Percentiles rank a stretch among this genome's conserved stretches.
Conservation (phyloP, 192 early-diverging fungal species). For the Coemansia sp. region DNA sequence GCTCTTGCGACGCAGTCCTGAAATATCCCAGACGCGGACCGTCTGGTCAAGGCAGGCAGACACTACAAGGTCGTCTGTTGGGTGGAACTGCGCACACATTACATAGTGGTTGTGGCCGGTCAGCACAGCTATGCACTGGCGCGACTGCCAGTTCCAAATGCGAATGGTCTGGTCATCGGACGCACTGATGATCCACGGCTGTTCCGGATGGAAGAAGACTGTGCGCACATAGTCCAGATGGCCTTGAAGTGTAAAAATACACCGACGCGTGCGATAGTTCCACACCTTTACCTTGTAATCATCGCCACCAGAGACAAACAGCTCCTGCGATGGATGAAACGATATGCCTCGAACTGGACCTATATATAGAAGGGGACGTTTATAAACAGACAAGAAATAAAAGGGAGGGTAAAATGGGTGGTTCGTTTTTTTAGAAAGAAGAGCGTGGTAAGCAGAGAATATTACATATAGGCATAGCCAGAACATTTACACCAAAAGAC, state of each 20-base stretch:
- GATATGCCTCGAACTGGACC: slow-evolving; percentile 95
- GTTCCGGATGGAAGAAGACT: slow-evolving; percentile 95
- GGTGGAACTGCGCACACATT: slow-evolving; percentile 98
- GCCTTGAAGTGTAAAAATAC: slow-evolving; percentile 93
- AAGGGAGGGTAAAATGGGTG: too few relatives aligned
- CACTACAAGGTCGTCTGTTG: slow-evolving; percentile 94
- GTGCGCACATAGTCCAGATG: slow-evolving; percentile 98
- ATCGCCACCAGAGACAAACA: slow-evolving; percentile 98
- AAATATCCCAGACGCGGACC: slow-evolving; percentile 99
- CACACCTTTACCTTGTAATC: slow-evolving; percentile 99
- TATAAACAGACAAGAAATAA: too few relatives aligned
- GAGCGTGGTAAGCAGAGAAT: too few relatives aligned
- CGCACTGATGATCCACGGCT: slow-evolving; percentile 95
- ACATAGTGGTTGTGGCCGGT: slow-evolving; percentile 99
- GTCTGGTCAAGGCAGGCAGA: slow-evolving; percentile 96
- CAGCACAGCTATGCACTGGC: slow-evolving; percentile 94
- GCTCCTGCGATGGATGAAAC: slow-evolving; percentile 93
- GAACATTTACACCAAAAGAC: neutral
- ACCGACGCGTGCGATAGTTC: slow-evolving; percentile 97
- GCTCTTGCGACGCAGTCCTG: slow-evolving; percentile 65
- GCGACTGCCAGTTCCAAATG: slow-evolving; percentile 99
- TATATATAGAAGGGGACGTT: too few relatives aligned
- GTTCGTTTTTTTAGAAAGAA: neutral
- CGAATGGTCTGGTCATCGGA: slow-evolving; percentile 99
- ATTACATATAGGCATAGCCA: neutral